Evolutionary conservation across 805 yeast genomes (phyloP), one percentile per base, ranked within the genome.

Genomic region (Nakazawaea siamensis): DNA sequence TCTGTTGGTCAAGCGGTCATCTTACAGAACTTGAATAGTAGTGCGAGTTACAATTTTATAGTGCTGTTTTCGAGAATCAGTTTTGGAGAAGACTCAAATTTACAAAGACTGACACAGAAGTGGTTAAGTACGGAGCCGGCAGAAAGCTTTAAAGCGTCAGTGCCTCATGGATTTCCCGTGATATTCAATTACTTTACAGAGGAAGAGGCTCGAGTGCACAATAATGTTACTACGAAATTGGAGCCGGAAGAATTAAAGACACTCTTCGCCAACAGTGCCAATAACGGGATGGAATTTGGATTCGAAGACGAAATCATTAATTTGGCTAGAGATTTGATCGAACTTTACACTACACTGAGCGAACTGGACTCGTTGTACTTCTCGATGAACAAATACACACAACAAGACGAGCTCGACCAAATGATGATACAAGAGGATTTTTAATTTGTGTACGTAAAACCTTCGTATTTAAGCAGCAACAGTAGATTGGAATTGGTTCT

Each of bases 401-500:
- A 52, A 21, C 43, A 37, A 32, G 45, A 43, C 24, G 45, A 44
- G 19, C 33, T 46, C 31, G 49, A 43, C 35, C 39, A 43, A 31
- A 23, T 33, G 35, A 36, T 41, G 37, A 33, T 31, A 27, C 11
- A 27, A 3, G 18, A n/a, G n/a, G n/a, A n/a, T n/a, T n/a, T n/a
- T n/a, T n/a, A 20, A n/a, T 32, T n/a, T 18, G 24, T 21, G n/a
- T 21, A 21, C 24, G 24, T 21, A 9, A 21, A 21, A 21, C n/a
- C n/a, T n/a, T n/a, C n/a, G 10, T 21, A 21, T 21, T 39, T 39
- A 39, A 32, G 35, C 39, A 24, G 15, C n/a, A n/a, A n/a, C n/a
- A n/a, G 43, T 35, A 58, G 95, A 65, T 71, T 85, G 96, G 96
- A 92, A 92, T 67, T 87, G 94, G 80, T 90, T 90, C 84, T 88